Evolutionary conservation across 2,329 filamentous ascomycete genomes (phyloP).

Genomic region (Claviceps arundinis): DNA sequence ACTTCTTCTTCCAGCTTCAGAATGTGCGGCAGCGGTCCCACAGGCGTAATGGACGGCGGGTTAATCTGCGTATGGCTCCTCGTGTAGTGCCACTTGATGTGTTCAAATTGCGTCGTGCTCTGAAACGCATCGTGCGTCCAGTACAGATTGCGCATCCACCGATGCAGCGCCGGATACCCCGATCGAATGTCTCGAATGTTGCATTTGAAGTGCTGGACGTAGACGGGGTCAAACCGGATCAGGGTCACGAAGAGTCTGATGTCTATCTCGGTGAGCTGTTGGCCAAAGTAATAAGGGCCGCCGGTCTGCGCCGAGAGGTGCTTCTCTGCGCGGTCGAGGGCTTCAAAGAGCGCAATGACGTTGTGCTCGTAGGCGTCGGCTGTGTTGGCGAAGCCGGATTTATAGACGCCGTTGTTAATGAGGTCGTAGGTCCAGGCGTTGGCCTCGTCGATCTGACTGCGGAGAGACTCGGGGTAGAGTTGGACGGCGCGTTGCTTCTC

Average conservation of each 20-base stretch:
- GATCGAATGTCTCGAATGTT: constrained; percentile 75
- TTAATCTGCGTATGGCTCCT: constrained; percentile 53
- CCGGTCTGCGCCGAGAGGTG: constrained; percentile 39
- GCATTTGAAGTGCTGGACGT: constrained; percentile 81
- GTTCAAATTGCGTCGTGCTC: constrained; percentile 79
- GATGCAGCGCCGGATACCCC: constrained; percentile 69
- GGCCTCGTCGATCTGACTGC: constrained; percentile 56
- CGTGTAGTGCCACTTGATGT: constrained; percentile 74
- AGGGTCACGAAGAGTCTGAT: constrained; percentile 61
- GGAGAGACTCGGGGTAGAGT: constrained; percentile 55
- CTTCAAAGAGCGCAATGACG: constrained; percentile 56
- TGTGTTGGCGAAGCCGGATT: constrained; percentile 72
- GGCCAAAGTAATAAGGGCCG: constrained; percentile 64
- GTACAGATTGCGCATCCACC: constrained; percentile 73
- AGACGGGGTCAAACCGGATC: constrained; percentile 62
- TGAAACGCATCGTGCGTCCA: constrained; percentile 70
- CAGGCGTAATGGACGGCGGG: constrained; percentile 60
- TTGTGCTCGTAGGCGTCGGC: constrained; percentile 72
- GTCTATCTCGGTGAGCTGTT: constrained; percentile 67
- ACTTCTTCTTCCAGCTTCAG: constrained; percentile 70
- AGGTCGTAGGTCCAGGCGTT: constrained; percentile 70
- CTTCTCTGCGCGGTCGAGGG: constrained; percentile 62
- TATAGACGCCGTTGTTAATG: constrained; percentile 62
- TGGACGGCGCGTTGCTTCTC: constrained; percentile 46
- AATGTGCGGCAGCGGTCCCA: constrained; percentile 76